A percentile compares a stretch with the other conserved stretches of the same genome.
Conservation (phyloP, 2,329 filamentous ascomycete genomes). For the Ceratocystis eucalypticola region DNA sequence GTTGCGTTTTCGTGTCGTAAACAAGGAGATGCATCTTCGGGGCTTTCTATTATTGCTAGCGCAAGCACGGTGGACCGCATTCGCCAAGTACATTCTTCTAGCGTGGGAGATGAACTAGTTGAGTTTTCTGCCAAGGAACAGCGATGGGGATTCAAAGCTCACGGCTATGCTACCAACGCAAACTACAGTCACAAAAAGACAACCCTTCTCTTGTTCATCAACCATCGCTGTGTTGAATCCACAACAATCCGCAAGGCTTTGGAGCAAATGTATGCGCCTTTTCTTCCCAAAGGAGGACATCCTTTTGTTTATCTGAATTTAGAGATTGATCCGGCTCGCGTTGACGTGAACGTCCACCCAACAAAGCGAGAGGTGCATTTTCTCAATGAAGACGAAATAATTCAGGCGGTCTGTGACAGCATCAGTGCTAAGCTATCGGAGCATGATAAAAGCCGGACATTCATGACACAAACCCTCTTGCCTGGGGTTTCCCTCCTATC, state of each 20-base stretch:
- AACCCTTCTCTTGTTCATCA: slow-evolving; percentile 82
- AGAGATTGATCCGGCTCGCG: slow-evolving; percentile 78
- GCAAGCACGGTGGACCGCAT: slow-evolving; percentile 71
- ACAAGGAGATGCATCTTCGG: slow-evolving; percentile 72
- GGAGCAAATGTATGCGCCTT: slow-evolving; percentile 77
- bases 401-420: slow-evolving; percentile 68
- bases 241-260: slow-evolving; percentile 74
- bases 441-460: slow-evolving; percentile 87
- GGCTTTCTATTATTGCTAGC: slow-evolving; percentile 62
- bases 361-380: slow-evolving; percentile 97
- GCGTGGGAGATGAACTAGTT: slow-evolving; percentile 78
- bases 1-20: slow-evolving; percentile 97
- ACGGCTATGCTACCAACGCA: slow-evolving; percentile 75
- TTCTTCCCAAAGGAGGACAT: slow-evolving; percentile 85
- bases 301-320: slow-evolving; percentile 88
- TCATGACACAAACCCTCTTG: slow-evolving; percentile 83
- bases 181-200: slow-evolving; percentile 92
- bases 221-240: slow-evolving; percentile 87
- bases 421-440: slow-evolving; percentile 66
- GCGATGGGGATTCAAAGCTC: slow-evolving; percentile 71
- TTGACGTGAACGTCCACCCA: slow-evolving; percentile 95
- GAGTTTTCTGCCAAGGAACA: slow-evolving; percentile 58
- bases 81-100: slow-evolving; percentile 72
- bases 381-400: slow-evolving; percentile 92
- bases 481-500: slow-evolving; percentile 40